phyloP scores from a whole-genome alignment of 2,329 filamentous ascomycete genomes.

The Sphaerulina vaccinii region DNA sequence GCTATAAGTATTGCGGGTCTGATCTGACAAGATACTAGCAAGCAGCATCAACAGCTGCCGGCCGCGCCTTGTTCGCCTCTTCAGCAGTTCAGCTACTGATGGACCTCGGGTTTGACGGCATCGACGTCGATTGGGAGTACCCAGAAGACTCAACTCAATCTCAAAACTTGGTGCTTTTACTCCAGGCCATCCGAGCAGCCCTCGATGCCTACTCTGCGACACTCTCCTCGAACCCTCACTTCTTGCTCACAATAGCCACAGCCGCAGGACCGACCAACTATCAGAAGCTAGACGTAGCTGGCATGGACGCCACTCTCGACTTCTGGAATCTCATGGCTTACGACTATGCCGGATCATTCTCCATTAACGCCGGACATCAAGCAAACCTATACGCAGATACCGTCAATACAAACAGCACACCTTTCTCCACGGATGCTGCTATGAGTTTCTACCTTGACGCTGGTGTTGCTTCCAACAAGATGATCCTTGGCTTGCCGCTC shows the following conservation, averaged over 20 bases:
- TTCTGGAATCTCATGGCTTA: slow-evolving; percentile 55
- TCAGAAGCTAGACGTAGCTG: slow-evolving; percentile 41
- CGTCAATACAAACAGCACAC: slow-evolving; percentile 63
- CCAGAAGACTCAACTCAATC: slow-evolving; percentile 42
- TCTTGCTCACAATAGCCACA: slow-evolving; percentile 47
- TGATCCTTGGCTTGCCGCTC: slow-evolving; percentile 86
- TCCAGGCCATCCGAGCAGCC: slow-evolving; percentile 40
- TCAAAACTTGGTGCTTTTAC: slow-evolving; percentile 40
- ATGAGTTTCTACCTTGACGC: slow-evolving; percentile 66
- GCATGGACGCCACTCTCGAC: slow-evolving; percentile 45
- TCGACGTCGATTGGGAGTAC: slow-evolving; percentile 53
- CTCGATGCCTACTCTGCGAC: slow-evolving; percentile 43
- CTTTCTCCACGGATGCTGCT: slow-evolving; percentile 72
- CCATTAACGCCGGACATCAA: slow-evolving; percentile 68
- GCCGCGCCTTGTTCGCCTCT: slow-evolving; percentile 65
- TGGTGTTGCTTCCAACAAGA: slow-evolving; percentile 64
- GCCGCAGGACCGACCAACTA: slow-evolving; percentile 47
- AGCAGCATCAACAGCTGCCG: slow-evolving; percentile 62
- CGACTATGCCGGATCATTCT: slow-evolving; percentile 73
- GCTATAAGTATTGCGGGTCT: not conserved
- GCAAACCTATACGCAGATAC: slow-evolving; percentile 69
- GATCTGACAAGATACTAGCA: slow-evolving; percentile 8
- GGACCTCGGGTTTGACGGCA: slow-evolving; percentile 68
- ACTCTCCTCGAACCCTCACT: slow-evolving; percentile 39
- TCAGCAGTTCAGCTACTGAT: slow-evolving; percentile 73